These are phyloP conservation scores for Perkinsus olseni DNA, from an alignment of 169 alveolate genomes.

Conservation along the genomic window DNA sequence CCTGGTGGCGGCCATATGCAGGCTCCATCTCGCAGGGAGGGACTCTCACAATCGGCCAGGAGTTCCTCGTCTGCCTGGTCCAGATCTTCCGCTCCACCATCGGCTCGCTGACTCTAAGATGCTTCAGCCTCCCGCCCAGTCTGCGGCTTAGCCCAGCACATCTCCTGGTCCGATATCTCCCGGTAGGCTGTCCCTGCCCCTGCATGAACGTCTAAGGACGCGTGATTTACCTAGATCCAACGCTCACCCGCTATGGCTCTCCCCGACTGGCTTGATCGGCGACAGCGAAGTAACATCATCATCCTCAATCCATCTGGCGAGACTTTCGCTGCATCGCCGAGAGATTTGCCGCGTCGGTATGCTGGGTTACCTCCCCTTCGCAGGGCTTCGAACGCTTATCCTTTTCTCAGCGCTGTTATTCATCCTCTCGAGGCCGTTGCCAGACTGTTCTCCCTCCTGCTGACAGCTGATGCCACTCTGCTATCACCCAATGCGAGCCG, in stretches of 20 bases:
- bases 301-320: background rate
- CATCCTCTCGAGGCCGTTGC: background rate
- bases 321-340: background rate
- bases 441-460: background rate
- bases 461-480: background rate
- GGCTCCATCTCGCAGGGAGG: background rate
- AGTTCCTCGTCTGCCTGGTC: background rate
- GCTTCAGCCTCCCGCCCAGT: background rate
- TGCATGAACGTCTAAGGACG: background rate
- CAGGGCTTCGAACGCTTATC: background rate
- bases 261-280: background rate
- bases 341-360: background rate
- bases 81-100: background rate
- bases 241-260: background rate
- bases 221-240: background rate
- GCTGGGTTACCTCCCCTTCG: background rate
- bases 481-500: background rate
- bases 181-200: background rate
- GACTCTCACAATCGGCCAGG: background rate
- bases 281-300: background rate
- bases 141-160: background rate
- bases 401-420: background rate
- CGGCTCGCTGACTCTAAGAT: background rate
- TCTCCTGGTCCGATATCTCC: background rate
- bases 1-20: background rate